These are phyloP conservation scores for Phytophthora melonis DNA, from an alignment of 352 stramenopile genomes.

Conservation along the genomic window DNA sequence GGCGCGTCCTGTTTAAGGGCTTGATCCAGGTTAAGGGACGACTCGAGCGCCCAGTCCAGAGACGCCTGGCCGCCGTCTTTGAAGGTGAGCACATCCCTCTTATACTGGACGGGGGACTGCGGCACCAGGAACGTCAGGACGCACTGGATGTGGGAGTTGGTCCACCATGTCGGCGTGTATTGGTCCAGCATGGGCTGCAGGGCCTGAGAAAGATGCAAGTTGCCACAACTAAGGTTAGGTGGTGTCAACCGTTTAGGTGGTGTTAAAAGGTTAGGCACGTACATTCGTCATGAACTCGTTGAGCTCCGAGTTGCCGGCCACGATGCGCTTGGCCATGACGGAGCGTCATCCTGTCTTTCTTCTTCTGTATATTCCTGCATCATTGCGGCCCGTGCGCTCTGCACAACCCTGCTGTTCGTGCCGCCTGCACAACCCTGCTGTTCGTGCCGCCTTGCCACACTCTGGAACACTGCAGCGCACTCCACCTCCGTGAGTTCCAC, in stretches of 20 bases:
- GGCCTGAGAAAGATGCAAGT: constrained; percentile 34
- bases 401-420: too few species aligned
- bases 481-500: too few species aligned
- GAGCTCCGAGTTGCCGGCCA: constrained; percentile 68
- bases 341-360: too few species aligned
- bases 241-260: too few species aligned
- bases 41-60: constrained; percentile 73
- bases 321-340: constrained; percentile 52
- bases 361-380: too few species aligned
- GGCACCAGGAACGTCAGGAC: constrained; percentile 79
- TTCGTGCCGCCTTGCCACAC: too few species aligned
- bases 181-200: constrained; percentile 59
- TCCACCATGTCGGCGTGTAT: constrained; percentile 81
- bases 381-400: neutral
- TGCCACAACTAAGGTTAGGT: too few species aligned
- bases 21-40: constrained; percentile 28
- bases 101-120: constrained; percentile 63
- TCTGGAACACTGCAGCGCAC: too few species aligned
- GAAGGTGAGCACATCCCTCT: constrained; percentile 64
- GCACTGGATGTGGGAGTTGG: constrained; percentile 78
- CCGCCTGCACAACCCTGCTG: too few species aligned
- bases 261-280: neutral
- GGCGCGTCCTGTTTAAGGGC: constrained; percentile 42
- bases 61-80: constrained; percentile 71
- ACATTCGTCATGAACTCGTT: constrained; percentile 74